phyloP scores from a whole-genome alignment of 306 rosid species.

The Prosopis cineraria region DNA sequence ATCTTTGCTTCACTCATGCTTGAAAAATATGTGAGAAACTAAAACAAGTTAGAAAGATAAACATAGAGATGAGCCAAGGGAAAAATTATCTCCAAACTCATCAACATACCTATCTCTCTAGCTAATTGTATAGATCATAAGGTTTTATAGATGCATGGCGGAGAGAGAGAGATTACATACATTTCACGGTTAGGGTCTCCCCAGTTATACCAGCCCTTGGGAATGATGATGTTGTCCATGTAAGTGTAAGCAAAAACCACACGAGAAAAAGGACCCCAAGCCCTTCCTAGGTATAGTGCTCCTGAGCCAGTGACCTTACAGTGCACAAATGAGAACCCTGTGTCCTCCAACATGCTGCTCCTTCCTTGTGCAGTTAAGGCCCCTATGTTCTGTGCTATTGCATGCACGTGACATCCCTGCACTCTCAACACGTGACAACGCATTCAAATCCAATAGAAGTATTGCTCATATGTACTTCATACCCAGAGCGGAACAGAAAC shows the following conservation, averaged over 20 bases:
- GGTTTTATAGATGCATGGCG: background rate
- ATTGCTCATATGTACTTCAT: too few species aligned
- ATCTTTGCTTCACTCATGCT: too few species aligned
- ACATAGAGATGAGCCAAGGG: background rate
- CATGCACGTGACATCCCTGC: constrained; percentile 68
- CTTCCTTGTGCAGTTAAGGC: constrained; percentile 66
- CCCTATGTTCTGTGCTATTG: constrained; percentile 47
- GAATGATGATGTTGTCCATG: constrained; percentile 68
- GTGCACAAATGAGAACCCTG: constrained; percentile 67
- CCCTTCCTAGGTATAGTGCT: constrained; percentile 67
- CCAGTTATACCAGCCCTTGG: constrained; percentile 66
- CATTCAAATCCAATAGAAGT: background rate
- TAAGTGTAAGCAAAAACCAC: constrained; percentile 62
- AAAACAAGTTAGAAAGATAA: background rate
- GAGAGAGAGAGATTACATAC: constrained; percentile 20
- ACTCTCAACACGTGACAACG: background rate
- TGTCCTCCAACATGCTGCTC: constrained; percentile 52
- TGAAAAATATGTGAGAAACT: too few species aligned
- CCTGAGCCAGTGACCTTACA: constrained; percentile 74
- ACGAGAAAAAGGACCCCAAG: constrained; percentile 67
- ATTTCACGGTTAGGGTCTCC: constrained; percentile 64
- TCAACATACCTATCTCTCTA: background rate
- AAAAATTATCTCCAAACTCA: background rate
- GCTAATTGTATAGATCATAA: background rate
- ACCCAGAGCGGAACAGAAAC: background rate